Conservation (phyloP, 192 early-diverging fungal genomes). For the Gryganskiella cystojenkinii region DNA sequence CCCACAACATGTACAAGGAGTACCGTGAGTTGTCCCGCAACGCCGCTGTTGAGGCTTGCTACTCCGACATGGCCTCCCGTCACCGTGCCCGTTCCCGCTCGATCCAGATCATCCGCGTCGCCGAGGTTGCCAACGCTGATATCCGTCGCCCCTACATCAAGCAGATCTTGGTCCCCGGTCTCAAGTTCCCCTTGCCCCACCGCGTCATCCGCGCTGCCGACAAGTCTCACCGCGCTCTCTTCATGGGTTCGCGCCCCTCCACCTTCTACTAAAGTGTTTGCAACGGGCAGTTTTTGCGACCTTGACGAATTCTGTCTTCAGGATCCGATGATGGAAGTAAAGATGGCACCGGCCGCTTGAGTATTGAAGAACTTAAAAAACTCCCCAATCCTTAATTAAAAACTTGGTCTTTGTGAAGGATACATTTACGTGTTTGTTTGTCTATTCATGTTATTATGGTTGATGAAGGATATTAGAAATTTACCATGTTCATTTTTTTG, state of each 20-base stretch:
- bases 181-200: constrained; percentile 99
- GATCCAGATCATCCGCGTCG: constrained; percentile 99
- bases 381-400: no score
- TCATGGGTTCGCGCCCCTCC: constrained; percentile 92
- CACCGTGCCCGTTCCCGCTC: constrained; percentile 93
- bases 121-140: constrained; percentile 87
- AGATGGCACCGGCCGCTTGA: constrained; percentile 4
- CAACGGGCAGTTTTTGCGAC: not conserved
- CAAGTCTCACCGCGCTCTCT: constrained; percentile 87
- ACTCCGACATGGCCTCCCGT: constrained; percentile 91
- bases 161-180: constrained; percentile 89
- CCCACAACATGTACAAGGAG: constrained; percentile 99
- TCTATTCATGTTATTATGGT: no score
- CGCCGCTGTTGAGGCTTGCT: constrained; percentile 55
- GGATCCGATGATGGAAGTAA: not conserved
- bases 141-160: constrained; percentile 96
- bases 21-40: constrained; percentile 95
- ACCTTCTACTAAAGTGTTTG: constrained; percentile 81
- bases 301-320: no score
- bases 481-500: no score
- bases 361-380: not conserved
- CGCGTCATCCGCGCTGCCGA: constrained; percentile 83
- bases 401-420: constrained; percentile 9
- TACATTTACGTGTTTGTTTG: no score
- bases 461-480: no score